Evolutionary conservation across 139 green algal species (phyloP).

Genomic region (Pseudopediastrum boryanum): DNA sequence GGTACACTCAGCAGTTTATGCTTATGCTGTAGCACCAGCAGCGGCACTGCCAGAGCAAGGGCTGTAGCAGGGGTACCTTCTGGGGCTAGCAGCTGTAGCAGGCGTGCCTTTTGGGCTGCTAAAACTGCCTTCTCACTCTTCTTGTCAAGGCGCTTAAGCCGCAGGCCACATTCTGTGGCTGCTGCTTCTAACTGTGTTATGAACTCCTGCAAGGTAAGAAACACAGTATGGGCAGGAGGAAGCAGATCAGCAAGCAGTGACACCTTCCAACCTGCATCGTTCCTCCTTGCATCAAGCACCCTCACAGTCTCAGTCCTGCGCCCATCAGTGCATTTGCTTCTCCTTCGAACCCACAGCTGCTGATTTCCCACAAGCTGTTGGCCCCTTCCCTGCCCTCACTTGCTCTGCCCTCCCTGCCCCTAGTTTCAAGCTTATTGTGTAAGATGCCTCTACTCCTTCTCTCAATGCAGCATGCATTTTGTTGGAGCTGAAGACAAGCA

Average conservation of each 20-base stretch:
- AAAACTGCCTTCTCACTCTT: conserved; percentile 59
- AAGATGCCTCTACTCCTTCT: too few relatives aligned
- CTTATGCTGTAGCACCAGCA: conserved; percentile 60
- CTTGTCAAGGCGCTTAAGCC: conserved; percentile 75
- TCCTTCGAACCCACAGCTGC: too few relatives aligned
- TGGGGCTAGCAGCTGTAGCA: conserved; percentile 43
- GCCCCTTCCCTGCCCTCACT: too few relatives aligned
- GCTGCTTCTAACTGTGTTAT: conserved; percentile 51
- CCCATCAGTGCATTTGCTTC: too few relatives aligned
- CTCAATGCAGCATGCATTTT: too few relatives aligned
- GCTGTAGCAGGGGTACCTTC: conserved; percentile 59
- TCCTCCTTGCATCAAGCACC: too few relatives aligned
- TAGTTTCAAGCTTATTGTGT: too few relatives aligned
- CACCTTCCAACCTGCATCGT: too few relatives aligned
- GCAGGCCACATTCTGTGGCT: conserved; percentile 63
- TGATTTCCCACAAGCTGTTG: too few relatives aligned
- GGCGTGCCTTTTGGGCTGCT: conserved; percentile 28
- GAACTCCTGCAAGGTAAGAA: conserved; percentile 28
- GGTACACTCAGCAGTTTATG: conserved; percentile 55
- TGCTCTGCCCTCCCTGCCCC: too few relatives aligned
- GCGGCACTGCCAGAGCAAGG: conserved; percentile 72
- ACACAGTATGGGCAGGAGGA: conserved; percentile 34
- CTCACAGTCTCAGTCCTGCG: too few relatives aligned
- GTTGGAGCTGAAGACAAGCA: too few relatives aligned
- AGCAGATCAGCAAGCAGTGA: background rate